Evolutionary conservation across 164 flowering plant species (phyloP).

Genomic region (Malania oleifera): DNA sequence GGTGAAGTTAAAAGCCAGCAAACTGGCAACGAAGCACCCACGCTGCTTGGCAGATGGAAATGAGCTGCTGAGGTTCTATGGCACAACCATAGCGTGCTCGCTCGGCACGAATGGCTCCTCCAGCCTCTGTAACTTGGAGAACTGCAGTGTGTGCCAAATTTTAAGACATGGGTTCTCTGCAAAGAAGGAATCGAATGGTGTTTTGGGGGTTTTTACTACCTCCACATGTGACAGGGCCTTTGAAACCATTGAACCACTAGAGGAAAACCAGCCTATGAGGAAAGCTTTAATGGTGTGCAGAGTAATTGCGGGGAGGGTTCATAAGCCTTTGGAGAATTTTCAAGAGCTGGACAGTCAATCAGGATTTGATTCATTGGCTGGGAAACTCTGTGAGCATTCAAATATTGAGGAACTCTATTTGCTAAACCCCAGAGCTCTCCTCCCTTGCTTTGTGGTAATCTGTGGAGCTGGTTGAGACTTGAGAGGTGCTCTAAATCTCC

Average conservation of each 20-base stretch:
- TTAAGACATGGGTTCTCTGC: slow-evolving; percentile 35
- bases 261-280: slow-evolving; percentile 13
- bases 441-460: slow-evolving; percentile 28
- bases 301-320: slow-evolving; percentile 53
- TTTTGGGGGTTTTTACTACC: slow-evolving; percentile 31
- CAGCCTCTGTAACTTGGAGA: slow-evolving; percentile 22
- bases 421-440: slow-evolving; percentile 16
- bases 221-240: slow-evolving; percentile 41
- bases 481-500: no score
- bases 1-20: slow-evolving; percentile 35
- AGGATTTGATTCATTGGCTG: slow-evolving; percentile 44
- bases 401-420: slow-evolving; percentile 25
- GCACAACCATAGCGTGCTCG: slow-evolving; percentile 31
- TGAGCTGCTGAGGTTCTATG: slow-evolving; percentile 44
- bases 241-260: slow-evolving; percentile 16
- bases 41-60: slow-evolving; percentile 45
- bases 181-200: slow-evolving; percentile 18
- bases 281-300: slow-evolving; percentile 45
- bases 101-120: slow-evolving; percentile 28
- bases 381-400: slow-evolving; percentile 20
- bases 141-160: slow-evolving; percentile 34
- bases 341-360: slow-evolving; percentile 28
- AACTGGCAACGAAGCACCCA: slow-evolving; percentile 34
- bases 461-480: slow-evolving; percentile 11
- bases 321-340: slow-evolving; percentile 31